Conservation (phyloP, 768 basidiomycete species). For the Mycena sanguinolenta region DNA sequence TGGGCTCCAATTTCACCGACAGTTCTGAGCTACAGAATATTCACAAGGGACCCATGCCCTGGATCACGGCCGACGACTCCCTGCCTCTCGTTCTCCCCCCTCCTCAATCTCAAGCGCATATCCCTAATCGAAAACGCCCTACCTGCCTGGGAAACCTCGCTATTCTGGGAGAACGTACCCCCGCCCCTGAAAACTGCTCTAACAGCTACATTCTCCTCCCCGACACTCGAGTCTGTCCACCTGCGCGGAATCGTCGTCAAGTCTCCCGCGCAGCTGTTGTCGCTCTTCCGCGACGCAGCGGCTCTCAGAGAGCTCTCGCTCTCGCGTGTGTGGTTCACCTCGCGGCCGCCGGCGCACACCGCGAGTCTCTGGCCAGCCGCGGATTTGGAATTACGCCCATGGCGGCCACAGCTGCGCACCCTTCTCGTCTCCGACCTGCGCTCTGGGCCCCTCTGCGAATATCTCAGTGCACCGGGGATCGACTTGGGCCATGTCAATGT, state of each 20-base stretch:
- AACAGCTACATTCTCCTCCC: background rate
- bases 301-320: conserved; percentile 15
- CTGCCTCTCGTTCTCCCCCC: too few species aligned
- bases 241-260: conserved; percentile 18
- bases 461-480: background rate
- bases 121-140: too few species aligned
- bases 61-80: too few species aligned
- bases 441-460: background rate
- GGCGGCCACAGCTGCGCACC: background rate
- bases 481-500: background rate
- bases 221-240: conserved; percentile 1
- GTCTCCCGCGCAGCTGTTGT: conserved; percentile 11
- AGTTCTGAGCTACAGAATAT: too few species aligned
- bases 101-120: too few species aligned
- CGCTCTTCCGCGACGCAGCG: conserved; percentile 16
- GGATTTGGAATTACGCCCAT: background rate
- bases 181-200: conserved; percentile 2
- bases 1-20: too few species aligned
- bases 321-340: too few species aligned
- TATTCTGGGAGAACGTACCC: conserved; percentile 5
- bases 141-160: too few species aligned
- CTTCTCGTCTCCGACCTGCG: background rate
- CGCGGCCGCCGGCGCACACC: too few species aligned
- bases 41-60: too few species aligned
- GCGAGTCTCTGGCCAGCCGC: background rate